Conservation (phyloP, 2,329 filamentous ascomycete genomes). For the Beauveria sp. region DNA sequence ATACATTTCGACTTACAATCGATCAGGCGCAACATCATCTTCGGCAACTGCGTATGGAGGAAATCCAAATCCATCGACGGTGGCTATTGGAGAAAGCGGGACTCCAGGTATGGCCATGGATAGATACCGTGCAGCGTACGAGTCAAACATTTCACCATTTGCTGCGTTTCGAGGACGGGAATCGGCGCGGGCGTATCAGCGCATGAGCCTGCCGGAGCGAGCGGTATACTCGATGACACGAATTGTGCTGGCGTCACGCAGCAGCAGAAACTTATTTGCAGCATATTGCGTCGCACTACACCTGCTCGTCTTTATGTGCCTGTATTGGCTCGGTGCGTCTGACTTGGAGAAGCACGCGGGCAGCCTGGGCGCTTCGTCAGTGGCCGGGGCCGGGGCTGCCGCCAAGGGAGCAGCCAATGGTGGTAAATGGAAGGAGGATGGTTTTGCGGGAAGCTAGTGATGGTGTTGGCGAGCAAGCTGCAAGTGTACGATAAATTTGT, state of each 20-base stretch:
- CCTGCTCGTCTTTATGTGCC: slow-evolving; percentile 73
- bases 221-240: slow-evolving; percentile 85
- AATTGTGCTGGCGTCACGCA: slow-evolving; percentile 82
- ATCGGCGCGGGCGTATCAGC: slow-evolving; percentile 79
- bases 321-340: slow-evolving; percentile 73
- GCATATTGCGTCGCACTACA: slow-evolving; percentile 86
- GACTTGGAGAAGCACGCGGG: slow-evolving; percentile 57
- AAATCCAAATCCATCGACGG: slow-evolving; percentile 69
- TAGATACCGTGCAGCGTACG: slow-evolving; percentile 85
- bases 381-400: slow-evolving; percentile 36
- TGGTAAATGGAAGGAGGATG: slow-evolving; percentile 58
- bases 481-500: not conserved
- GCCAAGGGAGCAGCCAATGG: slow-evolving; percentile 32
- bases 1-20: slow-evolving; percentile 89
- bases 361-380: slow-evolving; percentile 42
- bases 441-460: slow-evolving; percentile 36
- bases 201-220: slow-evolving; percentile 87
- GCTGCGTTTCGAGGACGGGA: slow-evolving; percentile 93
- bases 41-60: slow-evolving; percentile 58
- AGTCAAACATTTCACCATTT: slow-evolving; percentile 91
- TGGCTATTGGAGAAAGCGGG: slow-evolving; percentile 48
- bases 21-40: slow-evolving; percentile 52
- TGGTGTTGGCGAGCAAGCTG: not conserved
- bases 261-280: slow-evolving; percentile 89
- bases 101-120: slow-evolving; percentile 63